Evolutionary conservation across 495 filamentous ascomycete species (phyloP).

Genomic region (Tetracladium marchalianum): DNA sequence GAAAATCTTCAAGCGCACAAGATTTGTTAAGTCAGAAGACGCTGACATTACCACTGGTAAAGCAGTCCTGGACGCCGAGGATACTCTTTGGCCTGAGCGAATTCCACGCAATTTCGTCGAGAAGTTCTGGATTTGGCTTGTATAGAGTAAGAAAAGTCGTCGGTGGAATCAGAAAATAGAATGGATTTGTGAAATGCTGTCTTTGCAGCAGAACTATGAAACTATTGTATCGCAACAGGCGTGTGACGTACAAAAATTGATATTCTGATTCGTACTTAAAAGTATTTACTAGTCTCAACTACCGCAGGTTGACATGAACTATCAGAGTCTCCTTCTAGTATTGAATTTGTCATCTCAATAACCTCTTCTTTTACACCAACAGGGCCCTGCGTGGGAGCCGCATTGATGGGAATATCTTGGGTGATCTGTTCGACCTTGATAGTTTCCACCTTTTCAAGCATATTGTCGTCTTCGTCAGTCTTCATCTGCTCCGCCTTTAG

Average conservation of each 20-base stretch:
- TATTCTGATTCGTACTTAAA: too few species aligned
- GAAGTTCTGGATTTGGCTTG: constrained; percentile 22
- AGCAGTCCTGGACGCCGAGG: constrained; percentile 45
- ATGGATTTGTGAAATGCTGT: too few species aligned
- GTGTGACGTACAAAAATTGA: too few species aligned
- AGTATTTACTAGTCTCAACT: too few species aligned
- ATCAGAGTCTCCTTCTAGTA: too few species aligned
- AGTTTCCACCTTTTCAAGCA: constrained; percentile 13
- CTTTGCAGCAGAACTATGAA: too few species aligned
- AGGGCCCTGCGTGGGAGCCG: too few species aligned
- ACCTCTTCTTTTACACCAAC: too few species aligned
- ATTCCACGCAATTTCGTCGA: constrained; percentile 17
- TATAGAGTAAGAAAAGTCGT: constrained; percentile 4
- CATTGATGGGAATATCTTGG: constrained; percentile 19
- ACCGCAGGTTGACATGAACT: too few species aligned
- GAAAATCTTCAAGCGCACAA: constrained; percentile 39
- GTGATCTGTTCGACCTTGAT: constrained; percentile 19
- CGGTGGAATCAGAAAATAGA: too few species aligned
- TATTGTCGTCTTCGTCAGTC: constrained; percentile 19
- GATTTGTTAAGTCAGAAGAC: constrained; percentile 22
- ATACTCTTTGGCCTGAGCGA: constrained; percentile 12
- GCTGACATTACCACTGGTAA: constrained; percentile 57
- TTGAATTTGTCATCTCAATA: too few species aligned
- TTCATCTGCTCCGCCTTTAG: constrained; percentile 26
- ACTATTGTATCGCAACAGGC: too few species aligned